phyloP scores from a whole-genome alignment of 2,329 filamentous ascomycete species.

The Talaromyces sp. region DNA sequence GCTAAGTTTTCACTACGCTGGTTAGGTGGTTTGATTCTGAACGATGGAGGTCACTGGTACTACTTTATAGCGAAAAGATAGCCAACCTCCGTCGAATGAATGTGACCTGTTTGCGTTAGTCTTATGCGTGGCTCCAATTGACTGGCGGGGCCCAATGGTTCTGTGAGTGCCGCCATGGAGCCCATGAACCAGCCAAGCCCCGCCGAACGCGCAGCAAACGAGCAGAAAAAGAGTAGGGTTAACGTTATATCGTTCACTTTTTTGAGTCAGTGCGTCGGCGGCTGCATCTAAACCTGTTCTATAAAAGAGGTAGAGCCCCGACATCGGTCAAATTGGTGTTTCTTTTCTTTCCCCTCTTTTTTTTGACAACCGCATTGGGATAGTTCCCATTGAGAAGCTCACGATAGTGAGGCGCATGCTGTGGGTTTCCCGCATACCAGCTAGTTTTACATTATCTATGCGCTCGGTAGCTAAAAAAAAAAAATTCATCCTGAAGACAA shows the following conservation, averaged over 20 bases:
- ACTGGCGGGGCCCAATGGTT: conserved; percentile 6
- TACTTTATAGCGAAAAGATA: conserved; percentile 1
- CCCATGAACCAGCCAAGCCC: conserved; percentile 5
- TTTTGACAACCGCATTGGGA: neutral
- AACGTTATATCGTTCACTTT: neutral
- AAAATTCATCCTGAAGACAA: neutral
- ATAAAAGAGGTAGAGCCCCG: neutral
- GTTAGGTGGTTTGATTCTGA: neutral
- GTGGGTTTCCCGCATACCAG: neutral
- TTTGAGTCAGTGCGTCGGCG: neutral
- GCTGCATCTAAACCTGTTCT: conserved; percentile 1
- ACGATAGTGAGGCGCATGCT: neutral
- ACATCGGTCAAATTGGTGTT: neutral
- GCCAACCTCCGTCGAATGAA: conserved; percentile 4
- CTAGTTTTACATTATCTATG: neutral
- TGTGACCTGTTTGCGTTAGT: conserved; percentile 18
- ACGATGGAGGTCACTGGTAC: neutral
- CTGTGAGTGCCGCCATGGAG: neutral
- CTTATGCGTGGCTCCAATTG: conserved; percentile 21
- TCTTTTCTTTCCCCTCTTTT: neutral
- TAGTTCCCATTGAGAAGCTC: neutral
- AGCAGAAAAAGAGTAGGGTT: neutral
- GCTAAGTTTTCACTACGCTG: neutral
- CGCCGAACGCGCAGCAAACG: neutral
- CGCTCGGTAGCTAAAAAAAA: neutral